Percentiles rank a stretch among this genome's conserved stretches.
Conservation (phyloP, 345 rosid species). For the Pistacia vera region DNA sequence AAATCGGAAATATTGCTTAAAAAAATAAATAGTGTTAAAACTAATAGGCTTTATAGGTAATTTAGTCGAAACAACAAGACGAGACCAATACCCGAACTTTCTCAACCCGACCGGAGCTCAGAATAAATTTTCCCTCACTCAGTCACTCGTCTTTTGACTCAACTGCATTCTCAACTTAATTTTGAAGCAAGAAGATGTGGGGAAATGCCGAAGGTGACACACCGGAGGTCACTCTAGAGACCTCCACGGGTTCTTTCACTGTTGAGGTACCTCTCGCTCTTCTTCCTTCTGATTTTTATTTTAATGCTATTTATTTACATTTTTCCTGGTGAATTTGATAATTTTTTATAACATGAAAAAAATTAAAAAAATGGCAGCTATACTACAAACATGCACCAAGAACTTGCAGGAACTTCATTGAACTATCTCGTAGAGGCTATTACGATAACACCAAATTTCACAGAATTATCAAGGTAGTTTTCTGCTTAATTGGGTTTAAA, state of each 20-base stretch:
- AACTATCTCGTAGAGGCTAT: constrained; percentile 84
- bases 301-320: not conserved
- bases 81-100: not conserved
- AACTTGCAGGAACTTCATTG: constrained; percentile 93
- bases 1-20: not conserved
- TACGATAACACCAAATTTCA: constrained; percentile 85
- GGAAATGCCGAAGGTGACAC: constrained; percentile 78
- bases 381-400: constrained; percentile 90
- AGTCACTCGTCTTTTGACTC: no score
- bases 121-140: no score
- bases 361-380: constrained; percentile 47
- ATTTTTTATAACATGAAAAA: not conserved
- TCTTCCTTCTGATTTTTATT: not conserved
- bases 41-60: no score
- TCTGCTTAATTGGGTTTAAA: not conserved
- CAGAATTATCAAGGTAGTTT: constrained; percentile 78
- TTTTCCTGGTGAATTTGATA: not conserved
- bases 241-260: constrained; percentile 91
- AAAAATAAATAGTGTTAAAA: no score
- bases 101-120: no score
- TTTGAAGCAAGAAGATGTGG: constrained; percentile 46
- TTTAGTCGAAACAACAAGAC: not conserved
- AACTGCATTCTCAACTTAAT: not conserved
- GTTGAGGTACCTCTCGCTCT: constrained; percentile 57
- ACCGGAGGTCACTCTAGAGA: constrained; percentile 91